These are phyloP conservation scores for Globisporangium cylindrosporum DNA, from an alignment of 352 stramenopile genomes.

Conservation along the genomic window DNA sequence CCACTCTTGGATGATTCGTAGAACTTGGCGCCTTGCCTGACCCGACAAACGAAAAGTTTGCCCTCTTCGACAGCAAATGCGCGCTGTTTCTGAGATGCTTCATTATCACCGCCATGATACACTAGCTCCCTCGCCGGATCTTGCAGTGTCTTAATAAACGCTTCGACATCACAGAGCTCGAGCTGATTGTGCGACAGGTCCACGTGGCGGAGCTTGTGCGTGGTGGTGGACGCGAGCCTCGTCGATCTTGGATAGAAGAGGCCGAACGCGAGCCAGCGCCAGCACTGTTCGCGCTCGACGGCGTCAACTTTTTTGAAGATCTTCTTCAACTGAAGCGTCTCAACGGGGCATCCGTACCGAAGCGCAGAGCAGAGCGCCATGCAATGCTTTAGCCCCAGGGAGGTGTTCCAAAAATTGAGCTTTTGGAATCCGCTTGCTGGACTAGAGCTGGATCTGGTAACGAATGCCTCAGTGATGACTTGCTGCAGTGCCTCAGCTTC, in stretches of 20 bases:
- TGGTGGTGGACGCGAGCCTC: background rate
- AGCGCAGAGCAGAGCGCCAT: slow-evolving; percentile 2
- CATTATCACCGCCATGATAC: background rate
- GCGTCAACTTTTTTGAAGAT: background rate
- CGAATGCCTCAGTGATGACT: background rate
- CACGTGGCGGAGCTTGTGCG: background rate
- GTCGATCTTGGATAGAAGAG: slow-evolving; percentile 13
- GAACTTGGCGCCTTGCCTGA: slow-evolving; percentile 3
- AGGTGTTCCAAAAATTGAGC: background rate
- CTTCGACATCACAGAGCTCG: background rate
- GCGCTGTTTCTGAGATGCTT: too few species aligned
- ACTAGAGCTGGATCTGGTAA: background rate
- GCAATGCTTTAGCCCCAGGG: background rate
- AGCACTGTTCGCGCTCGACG: slow-evolving; percentile 1
- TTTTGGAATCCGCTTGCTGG: background rate
- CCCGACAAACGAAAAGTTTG: background rate
- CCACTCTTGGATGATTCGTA: background rate
- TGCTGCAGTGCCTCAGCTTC: background rate
- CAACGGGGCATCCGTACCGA: background rate
- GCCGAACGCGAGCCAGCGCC: slow-evolving; percentile 15
- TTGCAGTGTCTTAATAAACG: background rate
- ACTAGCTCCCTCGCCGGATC: slow-evolving; percentile 8
- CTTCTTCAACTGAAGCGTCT: background rate
- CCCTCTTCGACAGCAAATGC: background rate
- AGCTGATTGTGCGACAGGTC: background rate